A percentile compares a stretch with the other conserved stretches of the same genome.
phyloP scores from a whole-genome alignment of 164 flowering plant genomes.

The Echeveria elegans region DNA sequence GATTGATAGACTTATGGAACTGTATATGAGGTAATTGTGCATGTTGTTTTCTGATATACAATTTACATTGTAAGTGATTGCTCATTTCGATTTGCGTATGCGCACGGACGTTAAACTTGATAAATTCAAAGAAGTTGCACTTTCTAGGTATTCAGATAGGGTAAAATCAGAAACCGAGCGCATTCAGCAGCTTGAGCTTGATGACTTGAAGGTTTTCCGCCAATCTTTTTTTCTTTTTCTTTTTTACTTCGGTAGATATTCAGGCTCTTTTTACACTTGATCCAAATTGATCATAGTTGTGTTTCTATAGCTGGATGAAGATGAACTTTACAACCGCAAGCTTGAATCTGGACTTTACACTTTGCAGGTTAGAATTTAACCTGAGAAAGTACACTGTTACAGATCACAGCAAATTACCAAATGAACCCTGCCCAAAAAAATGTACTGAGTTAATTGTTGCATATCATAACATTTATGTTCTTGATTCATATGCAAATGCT shows the following conservation, averaged over 20 bases:
- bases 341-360: constrained; percentile 92
- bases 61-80: too few species aligned
- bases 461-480: not conserved
- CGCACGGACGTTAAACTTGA: not conserved
- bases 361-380: constrained; percentile 53
- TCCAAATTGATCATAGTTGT: not conserved
- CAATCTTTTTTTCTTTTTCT: too few species aligned
- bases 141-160: constrained; percentile 67
- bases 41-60: not conserved
- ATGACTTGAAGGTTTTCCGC: constrained; percentile 72
- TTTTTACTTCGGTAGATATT: too few species aligned
- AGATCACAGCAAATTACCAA: not conserved
- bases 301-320: constrained; percentile 83
- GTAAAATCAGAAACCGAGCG: constrained; percentile 79
- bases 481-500: not conserved
- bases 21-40: constrained; percentile 56
- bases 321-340: constrained; percentile 74
- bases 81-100: not conserved
- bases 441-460: not conserved
- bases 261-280: not conserved
- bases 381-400: not conserved
- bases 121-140: not conserved
- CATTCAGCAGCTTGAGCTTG: constrained; percentile 58
- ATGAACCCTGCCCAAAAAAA: not conserved
- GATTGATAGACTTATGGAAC: constrained; percentile 96